Conservation (phyloP, 108 stramenopile species). For the Parmales sp. region DNA sequence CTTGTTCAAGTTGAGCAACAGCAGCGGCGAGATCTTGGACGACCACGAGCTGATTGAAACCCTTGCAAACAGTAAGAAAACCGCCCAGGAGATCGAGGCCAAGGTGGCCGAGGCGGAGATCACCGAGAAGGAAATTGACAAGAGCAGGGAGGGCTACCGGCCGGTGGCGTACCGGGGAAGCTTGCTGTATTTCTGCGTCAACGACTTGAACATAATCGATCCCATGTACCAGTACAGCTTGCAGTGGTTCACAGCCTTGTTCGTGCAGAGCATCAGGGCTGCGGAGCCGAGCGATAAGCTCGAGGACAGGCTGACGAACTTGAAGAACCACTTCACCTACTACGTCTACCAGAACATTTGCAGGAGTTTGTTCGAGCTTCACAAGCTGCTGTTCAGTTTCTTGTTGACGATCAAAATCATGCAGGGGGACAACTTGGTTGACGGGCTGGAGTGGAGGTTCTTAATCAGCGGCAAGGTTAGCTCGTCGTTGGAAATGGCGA, state of each 20-base stretch:
- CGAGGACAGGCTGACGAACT: slow-evolving; percentile 23
- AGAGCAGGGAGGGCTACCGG: slow-evolving; percentile 41
- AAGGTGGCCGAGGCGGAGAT: slow-evolving; percentile 46
- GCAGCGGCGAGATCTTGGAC: slow-evolving; percentile 42
- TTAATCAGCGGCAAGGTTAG: slow-evolving; percentile 37
- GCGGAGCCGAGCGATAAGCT: slow-evolving; percentile 19
- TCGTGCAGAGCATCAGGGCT: slow-evolving; percentile 34
- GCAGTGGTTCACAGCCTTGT: slow-evolving; percentile 37
- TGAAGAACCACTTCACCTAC: slow-evolving; percentile 34
- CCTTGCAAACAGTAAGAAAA: slow-evolving; percentile 45
- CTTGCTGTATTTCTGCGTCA: slow-evolving; percentile 48
- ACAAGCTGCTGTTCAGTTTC: slow-evolving; percentile 38
- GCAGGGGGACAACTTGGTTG: slow-evolving; percentile 20
- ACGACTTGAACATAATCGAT: slow-evolving; percentile 45
- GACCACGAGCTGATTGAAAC: slow-evolving; percentile 48
- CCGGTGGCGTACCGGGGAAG: slow-evolving; percentile 42
- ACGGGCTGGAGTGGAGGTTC: slow-evolving; percentile 28
- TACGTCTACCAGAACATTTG: slow-evolving; percentile 44
- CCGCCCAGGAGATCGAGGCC: slow-evolving; percentile 41
- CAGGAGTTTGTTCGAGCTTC: slow-evolving; percentile 46
- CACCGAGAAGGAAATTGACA: slow-evolving; percentile 46
- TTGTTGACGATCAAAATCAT: slow-evolving; percentile 46
- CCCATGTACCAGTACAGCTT: slow-evolving; percentile 61
- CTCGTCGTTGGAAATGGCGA: slow-evolving; percentile 15
- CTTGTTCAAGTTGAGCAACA: slow-evolving; percentile 35